Evolutionary conservation across 2,329 filamentous ascomycete species (phyloP).

Genomic region (Ophiostoma australiae): DNA sequence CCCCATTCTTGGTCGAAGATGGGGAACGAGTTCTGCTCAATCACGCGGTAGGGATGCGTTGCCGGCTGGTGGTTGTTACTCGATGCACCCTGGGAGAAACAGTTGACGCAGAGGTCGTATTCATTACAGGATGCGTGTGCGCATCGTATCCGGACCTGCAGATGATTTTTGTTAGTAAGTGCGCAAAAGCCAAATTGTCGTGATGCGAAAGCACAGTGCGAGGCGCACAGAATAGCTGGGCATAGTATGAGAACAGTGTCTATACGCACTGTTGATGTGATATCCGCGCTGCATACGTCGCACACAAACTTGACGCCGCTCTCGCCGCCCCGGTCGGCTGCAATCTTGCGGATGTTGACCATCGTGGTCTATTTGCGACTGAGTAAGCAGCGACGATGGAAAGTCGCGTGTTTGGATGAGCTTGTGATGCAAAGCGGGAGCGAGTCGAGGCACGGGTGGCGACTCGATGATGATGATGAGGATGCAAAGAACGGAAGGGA

Average conservation of each 20-base stretch:
- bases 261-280: constrained; percentile 71
- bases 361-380: constrained; percentile 43
- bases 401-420: not conserved
- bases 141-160: constrained; percentile 87
- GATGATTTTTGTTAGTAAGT: not conserved
- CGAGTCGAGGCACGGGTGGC: not conserved
- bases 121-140: constrained; percentile 78
- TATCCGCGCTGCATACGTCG: constrained; percentile 93
- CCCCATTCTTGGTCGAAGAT: constrained; percentile 96
- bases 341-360: constrained; percentile 97
- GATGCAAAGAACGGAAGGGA: not conserved
- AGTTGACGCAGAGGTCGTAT: constrained; percentile 94
- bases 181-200: not conserved
- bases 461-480: not conserved
- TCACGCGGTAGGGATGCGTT: constrained; percentile 84
- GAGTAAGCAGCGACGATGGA: not conserved
- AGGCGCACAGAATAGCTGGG: not conserved
- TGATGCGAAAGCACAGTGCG: constrained; percentile 11
- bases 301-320: constrained; percentile 94
- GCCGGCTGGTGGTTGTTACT: constrained; percentile 81
- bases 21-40: constrained; percentile 96
- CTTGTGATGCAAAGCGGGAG: not conserved
- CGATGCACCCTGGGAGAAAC: constrained; percentile 76
- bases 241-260: not conserved
- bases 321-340: constrained; percentile 75